These are phyloP conservation scores for Claviceps pazoutovae DNA, from an alignment of 2,329 filamentous ascomycete species.

Conservation along the genomic window DNA sequence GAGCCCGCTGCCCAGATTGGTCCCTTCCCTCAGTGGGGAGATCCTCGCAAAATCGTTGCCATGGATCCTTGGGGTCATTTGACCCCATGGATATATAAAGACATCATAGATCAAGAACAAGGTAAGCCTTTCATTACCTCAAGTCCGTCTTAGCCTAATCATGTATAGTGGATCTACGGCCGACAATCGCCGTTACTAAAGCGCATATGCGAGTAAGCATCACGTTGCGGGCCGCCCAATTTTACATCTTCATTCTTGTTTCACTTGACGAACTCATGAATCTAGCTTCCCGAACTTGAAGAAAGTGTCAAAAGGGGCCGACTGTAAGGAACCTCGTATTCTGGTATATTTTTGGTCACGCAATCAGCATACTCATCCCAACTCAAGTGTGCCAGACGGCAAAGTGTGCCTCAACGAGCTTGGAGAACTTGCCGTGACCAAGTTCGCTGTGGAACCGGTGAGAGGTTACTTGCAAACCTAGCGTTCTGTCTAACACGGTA, in stretches of 20 bases:
- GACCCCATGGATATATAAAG: conserved; percentile 68
- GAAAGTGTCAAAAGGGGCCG: conserved; percentile 72
- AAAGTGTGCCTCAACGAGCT: conserved; percentile 77
- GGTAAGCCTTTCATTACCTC: conserved; percentile 21
- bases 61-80: conserved; percentile 94
- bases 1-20: conserved; percentile 84
- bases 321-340: conserved; percentile 32
- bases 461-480: conserved; percentile 16
- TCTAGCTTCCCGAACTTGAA: conserved; percentile 72
- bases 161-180: conserved; percentile 58
- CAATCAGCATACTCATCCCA: neutral
- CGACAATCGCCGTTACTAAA: conserved; percentile 82
- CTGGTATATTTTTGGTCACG: neutral
- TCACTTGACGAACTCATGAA: neutral
- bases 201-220: conserved; percentile 69
- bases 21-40: conserved; percentile 78
- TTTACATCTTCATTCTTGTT: neutral
- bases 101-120: conserved; percentile 63
- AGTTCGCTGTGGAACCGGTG: conserved; percentile 90
- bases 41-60: conserved; percentile 86
- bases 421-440: conserved; percentile 86
- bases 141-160: conserved; percentile 5
- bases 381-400: conserved; percentile 54
- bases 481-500: neutral
- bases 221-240: neutral